These are phyloP conservation scores for Hypholoma sublateritium DNA, from an alignment of 768 basidiomycete species.

Conservation along the genomic window DNA sequence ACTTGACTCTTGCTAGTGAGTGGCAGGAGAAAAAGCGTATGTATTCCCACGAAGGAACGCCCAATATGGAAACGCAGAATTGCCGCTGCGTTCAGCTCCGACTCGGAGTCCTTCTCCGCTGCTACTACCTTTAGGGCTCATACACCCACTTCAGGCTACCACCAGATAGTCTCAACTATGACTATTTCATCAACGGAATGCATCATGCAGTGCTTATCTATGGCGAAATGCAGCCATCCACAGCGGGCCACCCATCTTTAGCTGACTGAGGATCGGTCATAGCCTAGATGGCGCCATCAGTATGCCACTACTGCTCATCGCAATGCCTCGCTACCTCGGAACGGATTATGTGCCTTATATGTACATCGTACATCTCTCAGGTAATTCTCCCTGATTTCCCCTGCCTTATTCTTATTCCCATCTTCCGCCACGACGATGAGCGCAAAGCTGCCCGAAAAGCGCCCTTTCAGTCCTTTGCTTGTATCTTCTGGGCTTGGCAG, in stretches of 20 bases:
- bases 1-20: too few relatives aligned
- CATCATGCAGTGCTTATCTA: neutral
- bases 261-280: neutral
- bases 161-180: too few relatives aligned
- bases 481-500: neutral
- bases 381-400: neutral
- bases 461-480: neutral
- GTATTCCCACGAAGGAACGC: too few relatives aligned
- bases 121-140: too few relatives aligned
- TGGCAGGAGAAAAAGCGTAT: too few relatives aligned
- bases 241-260: neutral
- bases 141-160: too few relatives aligned
- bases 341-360: neutral
- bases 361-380: neutral
- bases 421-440: neutral
- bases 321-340: neutral
- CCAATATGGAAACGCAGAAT: too few relatives aligned
- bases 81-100: too few relatives aligned
- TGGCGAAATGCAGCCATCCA: neutral
- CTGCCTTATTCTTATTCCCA: neutral
- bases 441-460: neutral
- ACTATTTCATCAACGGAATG: too few relatives aligned
- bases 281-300: constrained; percentile 22
- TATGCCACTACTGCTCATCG: constrained; percentile 17
- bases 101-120: too few relatives aligned